phyloP scores from a whole-genome alignment of 2,329 filamentous ascomycete species.

The Aspergillus fischeri region DNA sequence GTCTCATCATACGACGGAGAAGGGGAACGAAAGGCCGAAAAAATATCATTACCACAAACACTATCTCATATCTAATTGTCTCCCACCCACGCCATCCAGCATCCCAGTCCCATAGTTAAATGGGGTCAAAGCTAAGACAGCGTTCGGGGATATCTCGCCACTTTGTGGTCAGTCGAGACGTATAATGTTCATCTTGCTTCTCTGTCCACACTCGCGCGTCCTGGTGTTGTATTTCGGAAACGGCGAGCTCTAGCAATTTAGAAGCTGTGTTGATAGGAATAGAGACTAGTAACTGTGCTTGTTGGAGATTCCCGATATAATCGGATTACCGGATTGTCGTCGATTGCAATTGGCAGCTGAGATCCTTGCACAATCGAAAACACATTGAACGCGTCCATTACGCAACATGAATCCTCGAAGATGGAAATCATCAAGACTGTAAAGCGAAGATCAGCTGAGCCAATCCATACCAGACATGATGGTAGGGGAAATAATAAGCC shows the following conservation, averaged over 20 bases:
- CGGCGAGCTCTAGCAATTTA: constrained; percentile 55
- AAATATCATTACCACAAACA: background rate
- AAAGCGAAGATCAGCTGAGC: background rate
- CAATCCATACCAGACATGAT: background rate
- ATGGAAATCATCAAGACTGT: background rate
- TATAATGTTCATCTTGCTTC: constrained; percentile 51
- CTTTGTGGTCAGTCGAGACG: constrained; percentile 20
- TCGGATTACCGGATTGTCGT: background rate
- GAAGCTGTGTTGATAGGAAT: constrained; percentile 32
- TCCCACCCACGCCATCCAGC: constrained; percentile 40
- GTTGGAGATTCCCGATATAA: background rate
- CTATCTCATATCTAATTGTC: constrained; percentile 31
- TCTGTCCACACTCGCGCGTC: constrained; percentile 55
- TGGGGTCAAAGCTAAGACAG: constrained; percentile 40
- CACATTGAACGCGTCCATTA: background rate
- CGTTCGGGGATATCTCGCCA: constrained; percentile 33
- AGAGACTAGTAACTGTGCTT: background rate
- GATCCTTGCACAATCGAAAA: background rate
- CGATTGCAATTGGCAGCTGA: background rate
- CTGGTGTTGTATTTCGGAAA: constrained; percentile 45
- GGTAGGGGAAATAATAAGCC: background rate
- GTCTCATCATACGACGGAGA: background rate
- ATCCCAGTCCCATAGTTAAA: constrained; percentile 45
- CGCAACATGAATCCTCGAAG: background rate
- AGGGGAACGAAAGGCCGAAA: background rate